phyloP scores from a whole-genome alignment of 208 protist species.

The Angomonas desouzai region DNA sequence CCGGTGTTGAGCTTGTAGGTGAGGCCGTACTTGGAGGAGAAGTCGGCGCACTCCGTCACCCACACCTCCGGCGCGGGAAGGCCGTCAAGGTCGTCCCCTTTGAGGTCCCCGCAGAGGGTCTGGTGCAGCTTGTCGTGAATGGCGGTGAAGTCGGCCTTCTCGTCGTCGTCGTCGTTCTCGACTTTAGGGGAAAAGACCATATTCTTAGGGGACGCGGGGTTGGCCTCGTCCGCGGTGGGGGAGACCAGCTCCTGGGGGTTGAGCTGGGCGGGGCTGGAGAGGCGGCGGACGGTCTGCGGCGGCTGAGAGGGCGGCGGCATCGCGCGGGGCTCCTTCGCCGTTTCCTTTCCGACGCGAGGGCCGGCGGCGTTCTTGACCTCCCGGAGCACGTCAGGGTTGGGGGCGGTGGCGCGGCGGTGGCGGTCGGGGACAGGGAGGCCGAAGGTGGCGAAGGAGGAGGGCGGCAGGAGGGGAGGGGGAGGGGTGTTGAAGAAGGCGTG shows the following conservation, averaged over 20 bases:
- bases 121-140: constrained; percentile 68
- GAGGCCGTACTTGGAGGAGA: constrained; percentile 97
- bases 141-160: constrained; percentile 41
- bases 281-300: constrained; percentile 13
- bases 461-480: constrained; percentile 40
- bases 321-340: constrained; percentile 5
- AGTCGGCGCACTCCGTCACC: constrained; percentile 93
- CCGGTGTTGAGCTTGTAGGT: constrained; percentile 94
- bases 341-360: constrained; percentile 10
- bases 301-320: constrained; percentile 13
- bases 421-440: constrained; percentile 21
- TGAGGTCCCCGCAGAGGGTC: constrained; percentile 33
- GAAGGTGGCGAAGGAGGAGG: constrained; percentile 45
- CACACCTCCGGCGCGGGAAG: constrained; percentile 58
- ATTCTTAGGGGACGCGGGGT: not conserved
- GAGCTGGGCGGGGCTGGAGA: constrained; percentile 9
- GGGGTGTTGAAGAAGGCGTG: constrained; percentile 86
- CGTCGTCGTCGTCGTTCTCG: constrained; percentile 28
- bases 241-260: constrained; percentile 2
- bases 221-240: constrained; percentile 8
- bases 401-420: constrained; percentile 16
- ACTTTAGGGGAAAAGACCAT: constrained; percentile 1
- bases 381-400: constrained; percentile 17
- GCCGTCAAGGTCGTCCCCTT: constrained; percentile 8
- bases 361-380: constrained; percentile 52